Percentiles rank a stretch among this genome's conserved stretches.
phyloP scores from a whole-genome alignment of 768 basidiomycete genomes.

The Chalciporus sphaerocephalus region DNA sequence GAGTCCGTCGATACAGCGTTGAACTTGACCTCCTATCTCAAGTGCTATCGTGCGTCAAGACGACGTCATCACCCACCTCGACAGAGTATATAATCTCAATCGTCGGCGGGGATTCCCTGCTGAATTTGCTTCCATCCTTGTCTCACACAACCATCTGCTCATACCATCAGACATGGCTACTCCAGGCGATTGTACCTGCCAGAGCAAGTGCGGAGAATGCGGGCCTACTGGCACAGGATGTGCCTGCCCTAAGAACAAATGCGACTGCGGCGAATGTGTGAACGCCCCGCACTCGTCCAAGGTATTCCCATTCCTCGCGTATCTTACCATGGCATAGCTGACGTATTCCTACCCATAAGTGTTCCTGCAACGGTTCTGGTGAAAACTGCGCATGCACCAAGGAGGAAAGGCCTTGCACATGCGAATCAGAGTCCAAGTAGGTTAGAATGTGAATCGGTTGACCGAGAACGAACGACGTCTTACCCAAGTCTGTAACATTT shows the following conservation, averaged over 20 bases:
- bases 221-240: conserved; percentile 31
- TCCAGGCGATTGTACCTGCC: conserved; percentile 24
- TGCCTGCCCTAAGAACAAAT: conserved; percentile 27
- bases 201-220: conserved; percentile 29
- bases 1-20: too few relatives aligned
- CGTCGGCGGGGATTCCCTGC: too few relatives aligned
- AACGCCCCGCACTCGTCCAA: conserved; percentile 28
- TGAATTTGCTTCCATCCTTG: too few relatives aligned
- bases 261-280: conserved; percentile 28
- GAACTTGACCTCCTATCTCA: too few relatives aligned
- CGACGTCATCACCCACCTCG: too few relatives aligned
- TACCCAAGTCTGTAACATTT: conserved; percentile 4
- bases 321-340: background rate
- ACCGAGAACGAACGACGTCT: conserved; percentile 8
- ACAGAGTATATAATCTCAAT: too few relatives aligned
- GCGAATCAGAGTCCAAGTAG: conserved; percentile 21
- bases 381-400: conserved; percentile 16
- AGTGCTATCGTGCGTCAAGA: too few relatives aligned
- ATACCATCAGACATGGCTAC: conserved; percentile 17
- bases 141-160: too few relatives aligned
- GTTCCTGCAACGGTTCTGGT: conserved; percentile 20
- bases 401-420: conserved; percentile 12
- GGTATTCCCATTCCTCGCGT: conserved; percentile 1
- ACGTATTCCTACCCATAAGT: conserved; percentile 5
- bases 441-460: background rate